These are phyloP conservation scores for Agastache rugosa DNA, from an alignment of 257 asterid genomes.

Conservation along the genomic window DNA sequence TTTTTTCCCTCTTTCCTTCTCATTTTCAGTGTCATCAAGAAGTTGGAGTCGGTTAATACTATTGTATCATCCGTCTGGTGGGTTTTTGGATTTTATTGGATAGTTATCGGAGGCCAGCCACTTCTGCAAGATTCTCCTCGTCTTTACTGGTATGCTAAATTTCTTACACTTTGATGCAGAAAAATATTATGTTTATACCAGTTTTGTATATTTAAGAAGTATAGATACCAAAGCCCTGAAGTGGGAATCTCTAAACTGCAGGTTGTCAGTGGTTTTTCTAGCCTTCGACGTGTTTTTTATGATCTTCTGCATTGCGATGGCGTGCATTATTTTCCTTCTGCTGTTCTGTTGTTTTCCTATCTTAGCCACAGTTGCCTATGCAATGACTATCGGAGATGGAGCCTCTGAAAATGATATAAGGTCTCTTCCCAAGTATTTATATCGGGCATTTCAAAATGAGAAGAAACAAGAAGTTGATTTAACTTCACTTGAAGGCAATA, in stretches of 20 bases:
- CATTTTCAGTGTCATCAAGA: conserved; percentile 64
- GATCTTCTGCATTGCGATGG: conserved; percentile 84
- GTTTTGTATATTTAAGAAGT: background rate
- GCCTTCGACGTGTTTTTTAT: conserved; percentile 88
- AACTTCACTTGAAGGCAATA: conserved; percentile 38
- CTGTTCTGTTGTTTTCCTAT: conserved; percentile 82
- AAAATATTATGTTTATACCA: background rate
- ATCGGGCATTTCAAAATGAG: conserved; percentile 39
- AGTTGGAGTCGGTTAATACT: conserved; percentile 71
- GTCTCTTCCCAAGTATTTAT: conserved; percentile 74
- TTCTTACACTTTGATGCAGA: conserved; percentile 28
- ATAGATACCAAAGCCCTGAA: background rate
- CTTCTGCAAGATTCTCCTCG: conserved; percentile 86
- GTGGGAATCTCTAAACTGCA: conserved; percentile 46
- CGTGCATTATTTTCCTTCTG: conserved; percentile 60
- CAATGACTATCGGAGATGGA: conserved; percentile 72
- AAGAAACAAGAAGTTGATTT: conserved; percentile 44
- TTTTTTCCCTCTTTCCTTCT: conserved; percentile 5
- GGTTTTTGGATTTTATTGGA: conserved; percentile 94
- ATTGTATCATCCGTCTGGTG: conserved; percentile 88
- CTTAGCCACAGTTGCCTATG: conserved; percentile 76
- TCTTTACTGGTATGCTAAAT: conserved; percentile 70
- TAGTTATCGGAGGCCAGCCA: conserved; percentile 73
- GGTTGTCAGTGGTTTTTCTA: conserved; percentile 79
- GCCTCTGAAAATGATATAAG: conserved; percentile 83